Percentiles rank a stretch among this genome's conserved stretches.
Evolutionary conservation across 768 basidiomycete genomes (phyloP).

Genomic region (Udeniomyces megalosporus): DNA sequence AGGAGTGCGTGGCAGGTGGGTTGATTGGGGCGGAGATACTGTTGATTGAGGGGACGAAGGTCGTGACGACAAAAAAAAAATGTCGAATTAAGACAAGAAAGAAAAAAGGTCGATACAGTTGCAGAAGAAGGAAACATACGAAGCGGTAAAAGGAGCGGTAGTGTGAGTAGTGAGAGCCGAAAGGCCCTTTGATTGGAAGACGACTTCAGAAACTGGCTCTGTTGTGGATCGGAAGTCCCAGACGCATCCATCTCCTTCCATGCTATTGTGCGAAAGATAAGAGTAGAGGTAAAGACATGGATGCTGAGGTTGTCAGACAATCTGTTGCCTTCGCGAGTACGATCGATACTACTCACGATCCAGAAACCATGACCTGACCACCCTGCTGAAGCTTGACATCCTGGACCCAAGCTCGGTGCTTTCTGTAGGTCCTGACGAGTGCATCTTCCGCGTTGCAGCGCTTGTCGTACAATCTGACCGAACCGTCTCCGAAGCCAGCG

Average conservation of each 20-base stretch:
- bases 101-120: not conserved
- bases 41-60: constrained; percentile 3
- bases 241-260: constrained; percentile 75
- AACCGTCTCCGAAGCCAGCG: constrained; percentile 84
- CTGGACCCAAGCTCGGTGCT: constrained; percentile 75
- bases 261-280: constrained; percentile 33
- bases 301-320: not conserved
- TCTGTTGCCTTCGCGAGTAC: not conserved
- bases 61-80: not conserved
- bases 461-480: constrained; percentile 76
- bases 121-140: constrained; percentile 37
- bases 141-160: constrained; percentile 64
- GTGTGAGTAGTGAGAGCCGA: constrained; percentile 77
- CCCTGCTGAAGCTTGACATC: constrained; percentile 72
- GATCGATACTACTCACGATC: constrained; percentile 43
- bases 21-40: constrained; percentile 17
- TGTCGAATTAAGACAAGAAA: not conserved
- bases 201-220: constrained; percentile 44
- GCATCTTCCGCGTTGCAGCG: constrained; percentile 69
- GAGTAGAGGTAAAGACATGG: not conserved
- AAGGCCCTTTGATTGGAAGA: constrained; percentile 53
- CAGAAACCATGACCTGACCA: constrained; percentile 55
- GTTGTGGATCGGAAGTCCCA: constrained; percentile 70
- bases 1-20: constrained; percentile 20
- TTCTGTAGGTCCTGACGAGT: constrained; percentile 59